Evolutionary conservation across 2,329 filamentous ascomycete genomes (phyloP).

Genomic region (Canariomyces notabilis): DNA sequence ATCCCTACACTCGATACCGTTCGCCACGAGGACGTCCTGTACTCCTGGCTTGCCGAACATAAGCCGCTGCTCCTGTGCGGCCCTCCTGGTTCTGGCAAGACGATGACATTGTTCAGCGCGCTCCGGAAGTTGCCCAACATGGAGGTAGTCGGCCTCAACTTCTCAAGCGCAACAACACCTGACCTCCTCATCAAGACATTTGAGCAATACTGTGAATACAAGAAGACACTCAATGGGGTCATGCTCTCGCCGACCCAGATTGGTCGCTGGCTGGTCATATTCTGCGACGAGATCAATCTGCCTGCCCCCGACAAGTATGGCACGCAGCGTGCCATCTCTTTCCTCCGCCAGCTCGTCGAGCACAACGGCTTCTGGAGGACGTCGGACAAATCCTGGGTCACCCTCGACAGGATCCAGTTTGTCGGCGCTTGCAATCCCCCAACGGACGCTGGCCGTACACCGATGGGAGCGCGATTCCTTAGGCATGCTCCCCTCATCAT

Average conservation of each 20-base stretch:
- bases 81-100: conserved; percentile 97
- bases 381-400: conserved; percentile 96
- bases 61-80: conserved; percentile 95
- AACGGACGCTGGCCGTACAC: conserved; percentile 92
- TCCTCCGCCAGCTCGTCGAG: conserved; percentile 93
- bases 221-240: conserved; percentile 94
- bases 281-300: conserved; percentile 99
- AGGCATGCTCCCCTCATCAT: conserved; percentile 97
- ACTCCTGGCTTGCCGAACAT: conserved; percentile 98
- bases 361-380: conserved; percentile 99
- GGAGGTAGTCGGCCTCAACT: conserved; percentile 98
- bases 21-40: conserved; percentile 96
- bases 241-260: conserved; percentile 95
- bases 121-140: conserved; percentile 95
- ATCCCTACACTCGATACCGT: conserved; percentile 97
- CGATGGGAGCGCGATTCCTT: conserved; percentile 88
- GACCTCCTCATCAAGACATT: conserved; percentile 98
- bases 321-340: conserved; percentile 94
- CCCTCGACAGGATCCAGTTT: conserved; percentile 95
- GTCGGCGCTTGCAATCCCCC: conserved; percentile 98
- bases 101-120: conserved; percentile 98
- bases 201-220: conserved; percentile 99
- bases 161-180: conserved; percentile 96
- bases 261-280: conserved; percentile 94
- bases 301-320: conserved; percentile 96